These are phyloP conservation scores for Claviceps maximensis DNA, from an alignment of 2,329 filamentous ascomycete species.

Conservation along the genomic window DNA sequence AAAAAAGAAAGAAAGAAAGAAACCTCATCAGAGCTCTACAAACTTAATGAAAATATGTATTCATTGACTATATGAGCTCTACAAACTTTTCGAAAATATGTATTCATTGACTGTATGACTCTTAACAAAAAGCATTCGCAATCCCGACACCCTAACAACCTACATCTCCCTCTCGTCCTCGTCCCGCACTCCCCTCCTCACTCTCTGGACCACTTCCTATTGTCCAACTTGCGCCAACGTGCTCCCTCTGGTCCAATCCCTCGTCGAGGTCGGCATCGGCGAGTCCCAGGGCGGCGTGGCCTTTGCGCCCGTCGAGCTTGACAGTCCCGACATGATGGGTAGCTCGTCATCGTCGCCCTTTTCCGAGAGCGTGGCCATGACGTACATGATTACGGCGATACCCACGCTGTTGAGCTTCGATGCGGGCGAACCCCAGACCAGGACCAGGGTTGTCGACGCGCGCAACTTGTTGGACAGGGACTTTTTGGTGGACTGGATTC, in stretches of 20 bases:
- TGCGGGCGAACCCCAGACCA: conserved; percentile 35
- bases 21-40: too few species aligned
- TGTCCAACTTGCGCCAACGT: conserved; percentile 41
- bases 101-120: too few species aligned
- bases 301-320: conserved; percentile 42
- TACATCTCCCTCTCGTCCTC: conserved; percentile 43
- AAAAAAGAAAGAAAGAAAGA: too few species aligned
- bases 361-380: conserved; percentile 29
- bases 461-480: conserved; percentile 32
- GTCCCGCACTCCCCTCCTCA: conserved; percentile 41
- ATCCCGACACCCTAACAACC: conserved; percentile 38
- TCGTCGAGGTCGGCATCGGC: conserved; percentile 38
- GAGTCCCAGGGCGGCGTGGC: conserved; percentile 42
- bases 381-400: conserved; percentile 45
- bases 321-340: conserved; percentile 42
- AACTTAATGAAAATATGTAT: too few species aligned
- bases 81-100: too few species aligned
- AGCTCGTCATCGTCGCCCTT: conserved; percentile 9
- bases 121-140: conserved; percentile 34
- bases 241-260: conserved; percentile 32
- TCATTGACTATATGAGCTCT: too few species aligned
- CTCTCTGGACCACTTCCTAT: conserved; percentile 47
- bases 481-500: conserved; percentile 42
- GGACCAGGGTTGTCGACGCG: conserved; percentile 36
- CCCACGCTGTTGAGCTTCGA: conserved; percentile 47